Percentiles rank a stretch among this genome's conserved stretches.
Evolutionary conservation across 768 basidiomycete species (phyloP).

Genomic region (Naematelia encephala): DNA sequence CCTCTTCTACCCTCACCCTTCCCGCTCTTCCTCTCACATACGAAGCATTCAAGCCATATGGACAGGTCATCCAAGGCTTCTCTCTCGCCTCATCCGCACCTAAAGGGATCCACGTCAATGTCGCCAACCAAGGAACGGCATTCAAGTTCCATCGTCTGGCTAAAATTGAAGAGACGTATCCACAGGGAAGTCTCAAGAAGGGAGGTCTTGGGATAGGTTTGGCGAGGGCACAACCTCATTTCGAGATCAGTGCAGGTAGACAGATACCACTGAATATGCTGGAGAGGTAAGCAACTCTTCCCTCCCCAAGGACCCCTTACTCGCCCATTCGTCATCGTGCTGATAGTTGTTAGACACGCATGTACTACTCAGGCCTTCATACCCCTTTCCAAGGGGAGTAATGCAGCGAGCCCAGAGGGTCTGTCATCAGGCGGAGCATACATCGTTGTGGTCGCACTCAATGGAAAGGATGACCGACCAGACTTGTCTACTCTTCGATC

Average conservation of each 20-base stretch:
- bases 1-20: slow-evolving; percentile 54
- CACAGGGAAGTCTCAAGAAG: slow-evolving; percentile 19
- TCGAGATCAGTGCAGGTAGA: slow-evolving; percentile 20
- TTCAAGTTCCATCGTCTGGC: slow-evolving; percentile 89
- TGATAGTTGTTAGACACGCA: slow-evolving; percentile 26
- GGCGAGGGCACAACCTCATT: slow-evolving; percentile 23
- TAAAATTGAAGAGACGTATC: slow-evolving; percentile 54
- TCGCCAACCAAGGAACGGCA: slow-evolving; percentile 88
- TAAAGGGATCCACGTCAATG: slow-evolving; percentile 62
- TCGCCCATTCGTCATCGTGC: too few species aligned
- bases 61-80: slow-evolving; percentile 87
- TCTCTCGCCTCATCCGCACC: slow-evolving; percentile 64
- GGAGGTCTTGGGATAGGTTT: slow-evolving; percentile 25
- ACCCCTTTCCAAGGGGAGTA: slow-evolving; percentile 53
- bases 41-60: slow-evolving; percentile 83
- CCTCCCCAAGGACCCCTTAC: too few species aligned
- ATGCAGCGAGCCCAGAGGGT: slow-evolving; percentile 53
- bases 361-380: slow-evolving; percentile 85
- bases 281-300: slow-evolving; percentile 33
- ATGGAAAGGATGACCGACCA: slow-evolving; percentile 69
- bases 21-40: slow-evolving; percentile 64
- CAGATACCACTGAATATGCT: slow-evolving; percentile 32
- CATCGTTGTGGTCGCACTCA: slow-evolving; percentile 81
- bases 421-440: slow-evolving; percentile 56
- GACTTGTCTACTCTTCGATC: slow-evolving; percentile 71